phyloP scores from a whole-genome alignment of 345 rosid genomes.

The Ceriops tagal region DNA sequence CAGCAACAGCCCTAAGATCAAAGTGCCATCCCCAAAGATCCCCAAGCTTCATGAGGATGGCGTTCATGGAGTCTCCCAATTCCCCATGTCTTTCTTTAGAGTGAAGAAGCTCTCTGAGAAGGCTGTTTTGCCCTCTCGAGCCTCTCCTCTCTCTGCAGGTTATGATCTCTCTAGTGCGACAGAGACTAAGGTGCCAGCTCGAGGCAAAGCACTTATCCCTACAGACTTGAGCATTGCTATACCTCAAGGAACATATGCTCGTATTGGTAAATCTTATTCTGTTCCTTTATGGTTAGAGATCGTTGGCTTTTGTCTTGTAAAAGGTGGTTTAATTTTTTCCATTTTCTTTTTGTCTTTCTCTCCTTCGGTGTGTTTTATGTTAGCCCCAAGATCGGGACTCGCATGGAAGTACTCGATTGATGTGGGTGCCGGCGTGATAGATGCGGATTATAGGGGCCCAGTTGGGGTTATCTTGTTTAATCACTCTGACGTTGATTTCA shows the following conservation, averaged over 20 bases:
- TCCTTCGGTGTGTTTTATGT: neutral
- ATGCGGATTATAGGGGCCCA: slow-evolving; percentile 79
- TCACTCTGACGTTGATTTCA: slow-evolving; percentile 57
- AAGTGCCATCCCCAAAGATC: slow-evolving; percentile 31
- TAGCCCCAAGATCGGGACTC: slow-evolving; percentile 31
- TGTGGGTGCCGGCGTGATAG: slow-evolving; percentile 78
- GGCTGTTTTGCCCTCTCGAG: slow-evolving; percentile 67
- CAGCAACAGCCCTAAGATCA: neutral
- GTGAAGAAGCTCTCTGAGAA: slow-evolving; percentile 75
- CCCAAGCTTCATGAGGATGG: slow-evolving; percentile 46
- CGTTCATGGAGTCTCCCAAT: slow-evolving; percentile 12
- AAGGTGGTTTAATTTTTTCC: neutral
- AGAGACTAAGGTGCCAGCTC: slow-evolving; percentile 63
- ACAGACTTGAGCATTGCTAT: slow-evolving; percentile 74
- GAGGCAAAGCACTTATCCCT: slow-evolving; percentile 76
- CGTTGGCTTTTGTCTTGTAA: neutral
- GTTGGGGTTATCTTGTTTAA: slow-evolving; percentile 73
- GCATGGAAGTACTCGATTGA: slow-evolving; percentile 78
- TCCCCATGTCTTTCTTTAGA: slow-evolving; percentile 25
- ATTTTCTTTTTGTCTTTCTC: neutral
- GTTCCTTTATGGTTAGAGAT: neutral
- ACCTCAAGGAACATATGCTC: slow-evolving; percentile 69
- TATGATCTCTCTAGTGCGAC: slow-evolving; percentile 65
- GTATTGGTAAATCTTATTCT: slow-evolving; percentile 41
- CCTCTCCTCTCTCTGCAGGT: slow-evolving; percentile 72